These are phyloP conservation scores for Macroventuria anomochaeta DNA, from an alignment of 2,329 filamentous ascomycete genomes.

Conservation along the genomic window DNA sequence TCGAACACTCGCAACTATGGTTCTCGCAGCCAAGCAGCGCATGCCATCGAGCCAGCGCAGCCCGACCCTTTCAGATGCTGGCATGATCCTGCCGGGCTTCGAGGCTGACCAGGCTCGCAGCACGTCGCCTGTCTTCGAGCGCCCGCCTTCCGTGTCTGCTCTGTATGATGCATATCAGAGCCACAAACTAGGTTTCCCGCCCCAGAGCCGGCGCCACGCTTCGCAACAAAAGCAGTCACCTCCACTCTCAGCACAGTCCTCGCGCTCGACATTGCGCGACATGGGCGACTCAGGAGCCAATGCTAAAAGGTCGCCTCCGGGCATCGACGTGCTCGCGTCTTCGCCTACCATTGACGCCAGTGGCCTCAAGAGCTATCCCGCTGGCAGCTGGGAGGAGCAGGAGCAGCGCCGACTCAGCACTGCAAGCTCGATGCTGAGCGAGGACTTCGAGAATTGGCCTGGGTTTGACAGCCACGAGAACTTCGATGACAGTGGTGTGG, in stretches of 20 bases:
- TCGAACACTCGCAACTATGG: constrained; percentile 28
- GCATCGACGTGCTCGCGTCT: constrained; percentile 39
- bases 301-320: constrained; percentile 19
- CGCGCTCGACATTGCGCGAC: constrained; percentile 46
- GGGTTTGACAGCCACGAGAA: constrained; percentile 41
- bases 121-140: constrained; percentile 60
- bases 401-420: constrained; percentile 40
- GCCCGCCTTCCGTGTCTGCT: constrained; percentile 51
- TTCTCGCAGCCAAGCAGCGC: constrained; percentile 28
- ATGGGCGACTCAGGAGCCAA: constrained; percentile 32
- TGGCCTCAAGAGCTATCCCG: constrained; percentile 22
- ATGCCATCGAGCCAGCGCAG: constrained; percentile 19
- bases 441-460: constrained; percentile 53
- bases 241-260: constrained; percentile 42
- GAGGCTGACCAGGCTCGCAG: constrained; percentile 43
- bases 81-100: constrained; percentile 84
- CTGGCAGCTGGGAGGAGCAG: constrained; percentile 26
- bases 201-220: constrained; percentile 37
- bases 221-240: constrained; percentile 41
- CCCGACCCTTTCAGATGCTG: constrained; percentile 88
- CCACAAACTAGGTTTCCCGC: constrained; percentile 39
- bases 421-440: constrained; percentile 52
- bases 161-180: constrained; percentile 36
- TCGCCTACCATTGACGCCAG: constrained; percentile 42
- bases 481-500: constrained; percentile 46